phyloP scores from a whole-genome alignment of 148 eudicot genomes.

The Heliosperma pusillum region DNA sequence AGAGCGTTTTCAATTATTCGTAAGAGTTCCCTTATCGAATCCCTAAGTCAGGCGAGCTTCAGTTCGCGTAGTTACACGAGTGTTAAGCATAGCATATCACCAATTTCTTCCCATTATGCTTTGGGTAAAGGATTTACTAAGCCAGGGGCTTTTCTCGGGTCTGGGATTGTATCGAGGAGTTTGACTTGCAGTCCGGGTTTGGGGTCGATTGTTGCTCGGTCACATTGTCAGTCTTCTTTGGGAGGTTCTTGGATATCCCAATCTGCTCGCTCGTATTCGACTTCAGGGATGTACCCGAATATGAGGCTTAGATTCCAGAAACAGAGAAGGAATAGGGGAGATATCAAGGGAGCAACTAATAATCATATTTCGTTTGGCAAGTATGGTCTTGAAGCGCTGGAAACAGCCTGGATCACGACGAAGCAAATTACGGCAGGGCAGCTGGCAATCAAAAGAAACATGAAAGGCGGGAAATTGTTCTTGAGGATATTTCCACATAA shows the following conservation, averaged over 20 bases:
- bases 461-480: slow-evolving; percentile 30
- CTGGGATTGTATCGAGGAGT: slow-evolving; percentile 25
- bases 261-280: slow-evolving; percentile 35
- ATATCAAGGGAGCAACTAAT: slow-evolving; percentile 25
- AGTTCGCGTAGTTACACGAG: slow-evolving; percentile 28
- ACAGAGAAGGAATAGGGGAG: slow-evolving; percentile 34
- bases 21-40: slow-evolving; percentile 37
- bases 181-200: slow-evolving; percentile 25
- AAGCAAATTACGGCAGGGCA: slow-evolving; percentile 30
- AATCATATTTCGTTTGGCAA: slow-evolving; percentile 31
- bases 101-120: slow-evolving; percentile 25
- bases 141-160: slow-evolving; percentile 12
- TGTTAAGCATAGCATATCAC: slow-evolving; percentile 29
- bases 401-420: slow-evolving; percentile 32
- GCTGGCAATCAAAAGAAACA: slow-evolving; percentile 34
- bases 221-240: slow-evolving; percentile 27
- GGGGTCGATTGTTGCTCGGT: slow-evolving; percentile 26
- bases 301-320: slow-evolving; percentile 26
- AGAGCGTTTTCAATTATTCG: slow-evolving; percentile 44
- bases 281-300: slow-evolving; percentile 34
- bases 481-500: slow-evolving; percentile 35
- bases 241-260: slow-evolving; percentile 27
- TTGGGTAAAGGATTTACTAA: slow-evolving; percentile 25
- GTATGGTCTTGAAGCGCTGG: slow-evolving; percentile 29
- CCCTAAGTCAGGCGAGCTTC: slow-evolving; percentile 28